phyloP scores from a whole-genome alignment of 495 filamentous ascomycete genomes.

The Sphaerosporella brunnea region DNA sequence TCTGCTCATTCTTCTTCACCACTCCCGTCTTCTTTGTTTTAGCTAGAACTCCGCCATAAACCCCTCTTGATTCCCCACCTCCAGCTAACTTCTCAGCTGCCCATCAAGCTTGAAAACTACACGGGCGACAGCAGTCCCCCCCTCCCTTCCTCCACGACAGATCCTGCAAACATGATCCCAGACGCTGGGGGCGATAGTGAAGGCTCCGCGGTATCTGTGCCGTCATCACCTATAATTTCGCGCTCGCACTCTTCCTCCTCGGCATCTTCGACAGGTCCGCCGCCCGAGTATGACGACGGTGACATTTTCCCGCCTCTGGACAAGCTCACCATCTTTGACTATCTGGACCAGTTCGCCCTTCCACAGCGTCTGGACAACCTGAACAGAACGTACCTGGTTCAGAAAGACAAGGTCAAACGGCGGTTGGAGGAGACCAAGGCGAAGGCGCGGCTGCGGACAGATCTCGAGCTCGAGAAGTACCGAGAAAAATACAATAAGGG shows the following conservation, averaged over 20 bases:
- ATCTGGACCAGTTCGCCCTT: slow-evolving; percentile 84
- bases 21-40: too few relatives aligned
- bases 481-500: slow-evolving; percentile 64
- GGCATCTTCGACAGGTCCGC: slow-evolving; percentile 15
- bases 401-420: slow-evolving; percentile 56
- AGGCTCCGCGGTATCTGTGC: slow-evolving; percentile 12
- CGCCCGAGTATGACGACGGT: slow-evolving; percentile 50
- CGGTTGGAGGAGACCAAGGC: slow-evolving; percentile 34
- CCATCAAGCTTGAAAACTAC: too few relatives aligned
- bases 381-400: slow-evolving; percentile 47
- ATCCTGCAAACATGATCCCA: slow-evolving; percentile 1
- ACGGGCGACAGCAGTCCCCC: slow-evolving; percentile 5
- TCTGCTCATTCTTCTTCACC: too few relatives aligned
- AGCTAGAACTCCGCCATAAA: too few relatives aligned
- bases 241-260: slow-evolving; percentile 8
- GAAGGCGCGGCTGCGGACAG: slow-evolving; percentile 38
- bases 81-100: too few relatives aligned
- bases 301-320: slow-evolving; percentile 71
- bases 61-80: too few relatives aligned
- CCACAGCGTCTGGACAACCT: slow-evolving; percentile 76
- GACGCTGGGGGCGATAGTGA: slow-evolving; percentile 7
- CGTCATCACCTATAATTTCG: slow-evolving; percentile 11
- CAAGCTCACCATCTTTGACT: slow-evolving; percentile 74
- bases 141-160: background rate
- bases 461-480: slow-evolving; percentile 86